Conservation (phyloP, 305 asterid species). For the Fraxinus floribunda region DNA sequence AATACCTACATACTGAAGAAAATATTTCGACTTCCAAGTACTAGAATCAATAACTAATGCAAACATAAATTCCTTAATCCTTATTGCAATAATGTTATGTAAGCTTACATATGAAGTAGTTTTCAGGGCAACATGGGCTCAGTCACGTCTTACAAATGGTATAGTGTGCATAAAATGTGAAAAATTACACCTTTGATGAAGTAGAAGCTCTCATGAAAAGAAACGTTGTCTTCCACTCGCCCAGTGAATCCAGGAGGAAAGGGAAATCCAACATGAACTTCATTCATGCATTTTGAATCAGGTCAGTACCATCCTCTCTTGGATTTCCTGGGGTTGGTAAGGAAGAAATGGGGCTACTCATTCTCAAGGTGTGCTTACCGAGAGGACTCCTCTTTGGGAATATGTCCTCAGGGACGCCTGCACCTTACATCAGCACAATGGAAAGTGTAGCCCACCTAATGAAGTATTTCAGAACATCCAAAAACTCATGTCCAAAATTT, state of each 20-base stretch:
- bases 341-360: background rate
- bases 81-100: background rate
- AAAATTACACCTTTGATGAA: background rate
- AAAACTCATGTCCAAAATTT: background rate
- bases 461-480: conserved; percentile 7
- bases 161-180: background rate
- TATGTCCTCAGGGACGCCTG: background rate
- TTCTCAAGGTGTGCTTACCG: background rate
- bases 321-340: background rate
- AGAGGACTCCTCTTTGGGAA: background rate
- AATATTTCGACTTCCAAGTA: background rate
- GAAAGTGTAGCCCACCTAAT: background rate
- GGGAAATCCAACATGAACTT: background rate
- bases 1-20: background rate
- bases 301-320: background rate
- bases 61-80: background rate
- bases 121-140: background rate
- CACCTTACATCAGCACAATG: background rate
- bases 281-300: background rate
- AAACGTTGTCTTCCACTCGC: background rate
- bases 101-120: background rate
- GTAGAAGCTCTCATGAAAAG: background rate
- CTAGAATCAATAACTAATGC: background rate
- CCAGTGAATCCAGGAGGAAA: background rate
- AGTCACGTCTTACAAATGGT: background rate